Evolutionary conservation across 306 rosid genomes (phyloP).

Genomic region (Lathyrus sativus): DNA sequence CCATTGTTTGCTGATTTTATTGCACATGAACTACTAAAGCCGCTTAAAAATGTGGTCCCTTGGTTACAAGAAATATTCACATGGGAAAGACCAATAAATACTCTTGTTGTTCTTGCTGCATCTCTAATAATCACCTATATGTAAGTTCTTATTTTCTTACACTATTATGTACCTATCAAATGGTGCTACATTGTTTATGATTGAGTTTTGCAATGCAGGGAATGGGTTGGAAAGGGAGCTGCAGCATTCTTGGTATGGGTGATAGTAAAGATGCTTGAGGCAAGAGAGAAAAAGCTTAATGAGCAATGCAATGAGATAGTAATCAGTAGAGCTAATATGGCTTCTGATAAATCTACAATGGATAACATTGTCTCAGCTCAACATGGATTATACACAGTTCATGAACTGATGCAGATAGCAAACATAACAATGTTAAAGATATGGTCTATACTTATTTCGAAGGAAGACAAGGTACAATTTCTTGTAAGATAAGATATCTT

Average conservation of each 20-base stretch:
- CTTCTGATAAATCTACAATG: slow-evolving; percentile 63
- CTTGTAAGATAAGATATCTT: neutral
- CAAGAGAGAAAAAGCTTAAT: slow-evolving; percentile 44
- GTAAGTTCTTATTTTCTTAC: slow-evolving; percentile 43
- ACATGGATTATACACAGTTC: slow-evolving; percentile 63
- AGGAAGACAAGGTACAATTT: slow-evolving; percentile 74
- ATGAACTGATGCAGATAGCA: slow-evolving; percentile 62
- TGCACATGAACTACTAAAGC: slow-evolving; percentile 74
- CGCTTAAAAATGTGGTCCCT: slow-evolving; percentile 47
- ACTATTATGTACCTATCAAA: slow-evolving; percentile 9
- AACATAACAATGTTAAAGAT: slow-evolving; percentile 73
- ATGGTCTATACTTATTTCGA: slow-evolving; percentile 73
- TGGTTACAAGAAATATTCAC: slow-evolving; percentile 58
- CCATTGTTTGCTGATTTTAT: slow-evolving; percentile 22
- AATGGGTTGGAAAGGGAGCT: slow-evolving; percentile 82
- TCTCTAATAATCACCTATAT: slow-evolving; percentile 61
- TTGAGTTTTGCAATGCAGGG: slow-evolving; percentile 52
- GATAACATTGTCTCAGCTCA: slow-evolving; percentile 89
- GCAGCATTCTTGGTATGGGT: slow-evolving; percentile 68
- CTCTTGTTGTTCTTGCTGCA: slow-evolving; percentile 51
- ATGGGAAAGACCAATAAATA: slow-evolving; percentile 74
- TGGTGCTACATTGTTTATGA: slow-evolving; percentile 6
- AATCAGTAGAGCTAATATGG: slow-evolving; percentile 42
- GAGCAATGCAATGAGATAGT: slow-evolving; percentile 71
- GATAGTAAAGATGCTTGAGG: slow-evolving; percentile 59